These are phyloP conservation scores for Laguncularia racemosa DNA, from an alignment of 345 rosid genomes.

Conservation along the genomic window DNA sequence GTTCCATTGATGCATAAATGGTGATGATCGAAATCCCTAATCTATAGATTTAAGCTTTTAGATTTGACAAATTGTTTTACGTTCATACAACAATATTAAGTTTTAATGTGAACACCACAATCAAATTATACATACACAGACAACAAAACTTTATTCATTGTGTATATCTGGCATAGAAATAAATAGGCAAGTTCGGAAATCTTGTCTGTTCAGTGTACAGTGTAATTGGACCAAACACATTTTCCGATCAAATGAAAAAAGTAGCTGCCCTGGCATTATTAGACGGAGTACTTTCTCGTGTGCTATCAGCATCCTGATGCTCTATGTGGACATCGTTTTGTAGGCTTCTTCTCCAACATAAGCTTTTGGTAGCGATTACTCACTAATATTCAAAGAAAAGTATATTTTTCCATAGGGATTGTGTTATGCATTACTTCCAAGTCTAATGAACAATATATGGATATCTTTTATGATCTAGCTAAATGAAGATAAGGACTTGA, in stretches of 20 bases:
- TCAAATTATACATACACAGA: too few species aligned
- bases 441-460: neutral
- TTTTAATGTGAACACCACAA: too few species aligned
- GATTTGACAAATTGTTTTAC: too few species aligned
- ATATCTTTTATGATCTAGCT: constrained; percentile 2
- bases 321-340: constrained; percentile 3
- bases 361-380: constrained; percentile 1
- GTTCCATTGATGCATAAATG: too few species aligned
- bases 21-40: too few species aligned
- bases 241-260: constrained; percentile 8
- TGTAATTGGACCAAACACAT: neutral
- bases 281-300: neutral
- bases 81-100: too few species aligned
- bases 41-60: too few species aligned
- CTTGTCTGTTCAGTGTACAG: too few species aligned
- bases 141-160: too few species aligned
- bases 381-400: neutral
- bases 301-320: neutral
- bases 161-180: too few species aligned
- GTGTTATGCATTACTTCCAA: neutral
- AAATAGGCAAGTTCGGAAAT: neutral
- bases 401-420: neutral
- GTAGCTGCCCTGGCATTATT: neutral
- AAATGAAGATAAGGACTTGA: constrained; percentile 7
- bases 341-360: constrained; percentile 10